Base-by-base conservation (phyloP, 768 basidiomycete species). In the Suillus weaverae region DNA sequence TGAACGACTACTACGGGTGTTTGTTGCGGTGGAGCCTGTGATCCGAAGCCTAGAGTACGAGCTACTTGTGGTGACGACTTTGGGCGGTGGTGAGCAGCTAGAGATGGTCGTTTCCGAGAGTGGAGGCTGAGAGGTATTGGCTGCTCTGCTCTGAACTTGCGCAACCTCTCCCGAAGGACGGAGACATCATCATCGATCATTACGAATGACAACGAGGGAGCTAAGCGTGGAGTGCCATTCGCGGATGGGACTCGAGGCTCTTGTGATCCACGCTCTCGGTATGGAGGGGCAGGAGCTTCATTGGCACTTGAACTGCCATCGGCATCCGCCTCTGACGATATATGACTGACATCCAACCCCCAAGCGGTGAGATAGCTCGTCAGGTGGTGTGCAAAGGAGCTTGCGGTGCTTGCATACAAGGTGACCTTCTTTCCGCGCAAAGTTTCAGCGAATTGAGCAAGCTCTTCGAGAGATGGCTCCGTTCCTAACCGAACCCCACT, bases 121-220 rank as follows among this genome's bases (percentile, higher is more conserved):
- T 80, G 79, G 56, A 81, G 74, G 13, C 75, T 75, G 68, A 81
- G 79, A 5, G 79, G 78, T 22, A 69, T 59, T 39, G 72, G 68
- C 48, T 83, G 81, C 54, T 89, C 89, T 14, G 83, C 80, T 14
- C 90, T 87, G 26, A 92, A 75, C 51, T 87, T 84, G 68, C 86
- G 81, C 62, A 99, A 80, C 41, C 91, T 86, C 51, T 89, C 87
- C 51, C 89, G 88, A 16, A 99, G 80, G 20, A 94, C 86, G 10
- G 85, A 77, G 51, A 97, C 85, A 72, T 99, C 91, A 71, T 99
- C 97, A 73, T 99, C 97, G 62, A 99, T 92, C 72, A 98, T 87
- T 68, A 94, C 83, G 72, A 99, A 94, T 2, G 87, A 83, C n/a
- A 78, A 66, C 11, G 74, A 67, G 2, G 74, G 67, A 32, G 72